Evolutionary conservation across 2,329 filamentous ascomycete genomes (phyloP), one percentile per base, ranked within the genome.

Genomic region (Scopulariopsis brevicaulis): DNA sequence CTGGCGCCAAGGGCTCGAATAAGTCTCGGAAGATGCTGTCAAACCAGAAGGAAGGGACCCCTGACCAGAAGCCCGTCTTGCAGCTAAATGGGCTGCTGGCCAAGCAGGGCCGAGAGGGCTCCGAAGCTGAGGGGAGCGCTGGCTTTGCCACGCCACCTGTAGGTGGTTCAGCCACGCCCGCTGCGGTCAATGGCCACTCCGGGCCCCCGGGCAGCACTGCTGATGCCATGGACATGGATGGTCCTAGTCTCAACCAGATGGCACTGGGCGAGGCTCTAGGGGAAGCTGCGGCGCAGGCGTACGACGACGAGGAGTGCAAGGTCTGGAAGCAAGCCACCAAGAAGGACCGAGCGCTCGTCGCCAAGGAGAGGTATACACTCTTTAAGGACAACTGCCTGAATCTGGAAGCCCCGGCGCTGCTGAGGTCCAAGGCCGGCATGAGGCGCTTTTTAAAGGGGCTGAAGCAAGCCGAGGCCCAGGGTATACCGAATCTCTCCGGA

Each of bases 311-410:
- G 59, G 93, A 96, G 68, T 96, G 94, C 74, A 96, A 95, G 69
- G 89, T 94, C 40, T 99, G 95, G 94, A 99, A 97, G 74, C 93
- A 97, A 71, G 90, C 96, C 48, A 99, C 94, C 1, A 97, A 97
- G 73, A 96, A 94, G 69, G 92, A 96, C 66, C 86, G 94, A 61
- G 94, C 94, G 4, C 76, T 87, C 25, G 84, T 93, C 57, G 88
- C 94, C 60, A 90, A 92, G 62, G 90, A 96, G 68, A 83, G 94
- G 35, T 86, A 91, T 70, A 83, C 88, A 46, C 81, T 99, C 15
- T 96, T 99, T 73, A 87, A 87, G 61, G 88, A 87, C 55, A 86
- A 91, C 65, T 89, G 85, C 65, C 77, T 99, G 55, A 96, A 96
- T 67, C 71, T 81, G 0, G 94, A 99, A 34, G 90, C 95, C 61